Percentiles rank a stretch among this genome's conserved stretches.
These are phyloP conservation scores for Phytophthora lateralis DNA, from an alignment of 352 stramenopile genomes.

Conservation along the genomic window DNA sequence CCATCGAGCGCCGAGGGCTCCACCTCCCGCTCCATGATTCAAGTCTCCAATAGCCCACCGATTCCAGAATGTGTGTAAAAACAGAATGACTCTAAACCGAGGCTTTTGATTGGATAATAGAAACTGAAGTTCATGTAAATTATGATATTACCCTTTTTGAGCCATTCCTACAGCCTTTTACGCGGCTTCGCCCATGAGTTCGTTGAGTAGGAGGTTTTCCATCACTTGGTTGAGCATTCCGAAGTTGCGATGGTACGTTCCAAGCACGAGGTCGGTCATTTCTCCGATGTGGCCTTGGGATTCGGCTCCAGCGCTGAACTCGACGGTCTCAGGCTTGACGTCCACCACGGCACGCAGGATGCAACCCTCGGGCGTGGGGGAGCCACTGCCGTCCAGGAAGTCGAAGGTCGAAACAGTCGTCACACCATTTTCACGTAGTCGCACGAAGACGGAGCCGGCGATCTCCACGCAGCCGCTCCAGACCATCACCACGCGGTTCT, in stretches of 20 bases:
- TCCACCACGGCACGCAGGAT: constrained; percentile 20
- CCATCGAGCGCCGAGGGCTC: constrained; percentile 1
- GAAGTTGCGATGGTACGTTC: constrained; percentile 51
- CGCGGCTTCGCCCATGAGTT: constrained; percentile 18
- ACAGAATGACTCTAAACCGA: not conserved
- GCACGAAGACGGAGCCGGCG: constrained; percentile 41
- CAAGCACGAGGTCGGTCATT: constrained; percentile 55
- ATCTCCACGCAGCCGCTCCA: constrained; percentile 46
- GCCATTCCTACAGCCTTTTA: not conserved
- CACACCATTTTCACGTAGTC: constrained; percentile 42
- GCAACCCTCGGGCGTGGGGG: constrained; percentile 13
- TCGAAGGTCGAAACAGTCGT: constrained; percentile 20
- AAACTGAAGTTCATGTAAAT: not conserved
- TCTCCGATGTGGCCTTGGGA: constrained; percentile 33
- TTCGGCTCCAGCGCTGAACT: constrained; percentile 17
- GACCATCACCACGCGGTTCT: constrained; percentile 29
- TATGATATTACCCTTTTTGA: not conserved
- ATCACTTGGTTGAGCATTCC: constrained; percentile 48
- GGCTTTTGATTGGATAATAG: not conserved
- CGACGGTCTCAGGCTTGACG: constrained; percentile 29
- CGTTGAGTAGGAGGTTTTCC: constrained; percentile 41
- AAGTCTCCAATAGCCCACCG: not conserved
- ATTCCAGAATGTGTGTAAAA: constrained; percentile 1
- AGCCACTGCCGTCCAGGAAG: constrained; percentile 8
- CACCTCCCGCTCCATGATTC: not conserved